Evolutionary conservation across 164 flowering plant species (phyloP), one percentile per base, ranked within the genome.

Genomic region (Magnolia sinica): DNA sequence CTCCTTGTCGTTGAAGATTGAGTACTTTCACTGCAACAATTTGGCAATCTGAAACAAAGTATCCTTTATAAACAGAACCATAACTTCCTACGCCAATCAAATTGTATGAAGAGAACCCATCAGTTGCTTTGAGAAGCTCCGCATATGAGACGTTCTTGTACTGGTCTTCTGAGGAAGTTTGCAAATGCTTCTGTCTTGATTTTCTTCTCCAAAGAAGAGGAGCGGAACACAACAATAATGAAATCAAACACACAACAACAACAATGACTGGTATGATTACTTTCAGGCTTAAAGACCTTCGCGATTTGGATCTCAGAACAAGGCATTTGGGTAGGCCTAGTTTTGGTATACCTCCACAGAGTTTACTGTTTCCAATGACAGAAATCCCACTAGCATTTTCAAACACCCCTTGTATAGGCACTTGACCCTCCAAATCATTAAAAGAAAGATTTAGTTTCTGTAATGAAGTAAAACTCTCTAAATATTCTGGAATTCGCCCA

Each of bases 81-180:
- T n/a, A 86, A 71, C 84, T 78, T 6, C 88, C 87, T 0, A 61
- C 8, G 9, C 88, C 88, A 7, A 85, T 74, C 77, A 84, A 73
- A 73, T 80, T 84, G 1, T 66, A 72, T 0, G 37, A 2, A 20
- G 82, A 68, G 66, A 86, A 85, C 1, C 76, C 76, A 71, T 80
- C 50, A 0, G 88, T 86, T 31, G 85, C 71, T 23, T 52, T 27
- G 1, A 18, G 8, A 7, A 86, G 76, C 0, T 77, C 81, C 0
- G 19, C 8, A 16, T 85, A 83, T 37, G 87, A 81, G 31, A 78
- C 64, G 22, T 50, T 55, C 1, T 81, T 13, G 1, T 19, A 8
- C 5, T 8, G 29, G 18, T 45, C 5, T 14, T 22, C 20, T 2
- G 76, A 14, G 8, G 76, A 16, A 20, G 63, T 2, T 0, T 61